These are phyloP conservation scores for Phaffomyces antillensis DNA, from an alignment of 805 yeast genomes.

Conservation along the genomic window DNA sequence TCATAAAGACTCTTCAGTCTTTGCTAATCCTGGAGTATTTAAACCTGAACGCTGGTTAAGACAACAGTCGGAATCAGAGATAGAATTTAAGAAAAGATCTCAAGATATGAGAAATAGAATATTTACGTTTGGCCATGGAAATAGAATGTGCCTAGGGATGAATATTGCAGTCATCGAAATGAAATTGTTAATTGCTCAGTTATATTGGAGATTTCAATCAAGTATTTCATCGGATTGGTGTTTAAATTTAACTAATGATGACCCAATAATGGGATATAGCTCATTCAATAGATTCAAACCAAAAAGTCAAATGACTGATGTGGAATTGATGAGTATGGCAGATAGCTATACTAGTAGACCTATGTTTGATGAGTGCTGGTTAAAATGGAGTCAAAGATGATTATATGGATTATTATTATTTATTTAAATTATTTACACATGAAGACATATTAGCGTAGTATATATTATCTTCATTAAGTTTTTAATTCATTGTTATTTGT, in stretches of 20 bases:
- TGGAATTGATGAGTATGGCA: conserved; percentile 47
- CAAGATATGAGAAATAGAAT: conserved; percentile 43
- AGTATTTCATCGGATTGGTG: conserved; percentile 40
- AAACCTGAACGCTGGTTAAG: conserved; percentile 60
- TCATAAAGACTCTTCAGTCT: conserved; percentile 45
- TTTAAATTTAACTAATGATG: conserved; percentile 20
- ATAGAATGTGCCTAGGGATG: conserved; percentile 71
- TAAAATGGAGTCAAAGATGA: conserved; percentile 17
- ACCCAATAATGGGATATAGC: conserved; percentile 21
- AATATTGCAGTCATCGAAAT: conserved; percentile 60
- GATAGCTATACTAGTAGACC: conserved; percentile 52
- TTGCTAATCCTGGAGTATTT: conserved; percentile 40
- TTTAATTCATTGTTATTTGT: not conserved
- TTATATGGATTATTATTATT: not conserved
- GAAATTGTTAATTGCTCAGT: conserved; percentile 46
- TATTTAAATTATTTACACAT: not conserved
- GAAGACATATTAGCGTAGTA: too few species aligned
- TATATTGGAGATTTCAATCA: conserved; percentile 44
- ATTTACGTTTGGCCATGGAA: conserved; percentile 69
- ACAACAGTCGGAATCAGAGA: conserved; percentile 28
- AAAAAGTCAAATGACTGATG: conserved; percentile 27
- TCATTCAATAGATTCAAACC: conserved; percentile 1
- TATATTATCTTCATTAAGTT: not conserved
- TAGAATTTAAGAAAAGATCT: conserved; percentile 30
- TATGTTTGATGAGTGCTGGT: conserved; percentile 44